These are phyloP conservation scores for Sarcomyxa edulis DNA, from an alignment of 768 basidiomycete species.

Conservation along the genomic window DNA sequence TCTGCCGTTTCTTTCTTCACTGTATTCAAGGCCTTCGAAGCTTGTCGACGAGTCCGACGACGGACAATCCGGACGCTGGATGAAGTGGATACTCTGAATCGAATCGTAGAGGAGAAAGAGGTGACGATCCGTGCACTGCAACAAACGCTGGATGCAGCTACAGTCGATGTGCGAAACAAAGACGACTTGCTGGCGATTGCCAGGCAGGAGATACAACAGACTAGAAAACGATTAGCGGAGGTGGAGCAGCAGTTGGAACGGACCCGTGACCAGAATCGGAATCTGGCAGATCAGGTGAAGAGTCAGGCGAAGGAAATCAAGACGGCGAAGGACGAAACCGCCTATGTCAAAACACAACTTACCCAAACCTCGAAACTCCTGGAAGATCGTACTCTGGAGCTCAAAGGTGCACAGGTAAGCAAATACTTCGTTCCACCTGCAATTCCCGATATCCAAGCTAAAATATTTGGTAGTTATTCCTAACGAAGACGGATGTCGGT, in stretches of 20 bases:
- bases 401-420: conserved; percentile 44
- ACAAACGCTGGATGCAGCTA: conserved; percentile 7
- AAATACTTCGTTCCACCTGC: no score
- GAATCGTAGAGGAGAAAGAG: background rate
- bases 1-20: no score
- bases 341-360: conserved; percentile 13
- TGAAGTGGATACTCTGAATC: no score
- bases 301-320: conserved; percentile 25
- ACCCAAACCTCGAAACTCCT: conserved; percentile 24
- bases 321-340: conserved; percentile 9
- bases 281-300: conserved; percentile 28
- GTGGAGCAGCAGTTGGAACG: conserved; percentile 5
- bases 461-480: no score
- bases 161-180: conserved; percentile 17
- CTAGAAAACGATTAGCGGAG: conserved; percentile 7
- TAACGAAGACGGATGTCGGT: conserved; percentile 39
- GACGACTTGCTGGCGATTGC: conserved; percentile 10
- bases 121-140: background rate
- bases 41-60: no score
- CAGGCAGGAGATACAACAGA: background rate
- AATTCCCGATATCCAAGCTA: no score
- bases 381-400: conserved; percentile 37
- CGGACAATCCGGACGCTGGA: no score
- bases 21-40: no score
- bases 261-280: conserved; percentile 22